Evolutionary conservation across 345 rosid species (phyloP).

Genomic region (Populus ilicifolia): DNA sequence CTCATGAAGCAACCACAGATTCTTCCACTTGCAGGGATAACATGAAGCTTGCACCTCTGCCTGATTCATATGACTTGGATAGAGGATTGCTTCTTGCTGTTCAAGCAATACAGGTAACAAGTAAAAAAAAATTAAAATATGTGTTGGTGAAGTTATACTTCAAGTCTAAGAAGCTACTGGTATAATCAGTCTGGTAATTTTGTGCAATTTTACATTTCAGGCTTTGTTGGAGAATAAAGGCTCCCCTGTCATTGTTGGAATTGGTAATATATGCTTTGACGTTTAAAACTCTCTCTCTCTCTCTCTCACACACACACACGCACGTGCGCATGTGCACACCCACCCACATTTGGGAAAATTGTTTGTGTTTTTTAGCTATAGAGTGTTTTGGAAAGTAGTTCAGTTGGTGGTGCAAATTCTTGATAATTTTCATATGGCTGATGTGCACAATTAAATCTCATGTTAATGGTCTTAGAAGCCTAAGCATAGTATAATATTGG

Average conservation of each 20-base stretch:
- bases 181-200: neutral
- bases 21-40: conserved; percentile 90
- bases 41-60: conserved; percentile 87
- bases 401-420: neutral
- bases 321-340: too few relatives aligned
- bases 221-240: conserved; percentile 92
- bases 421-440: neutral
- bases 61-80: conserved; percentile 94
- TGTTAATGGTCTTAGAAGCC: neutral
- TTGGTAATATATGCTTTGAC: conserved; percentile 48
- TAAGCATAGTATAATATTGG: neutral
- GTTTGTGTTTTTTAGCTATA: neutral
- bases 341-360: too few relatives aligned
- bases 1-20: conserved; percentile 98
- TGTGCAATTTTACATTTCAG: conserved; percentile 40
- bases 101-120: conserved; percentile 93
- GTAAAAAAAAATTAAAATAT: neutral
- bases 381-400: neutral
- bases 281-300: neutral
- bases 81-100: conserved; percentile 98
- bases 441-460: neutral
- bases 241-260: conserved; percentile 85
- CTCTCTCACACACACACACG: neutral
- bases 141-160: neutral
- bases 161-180: neutral